These are phyloP conservation scores for Aspergillus sclerotioniger DNA, from an alignment of 495 filamentous ascomycete genomes.

Conservation along the genomic window DNA sequence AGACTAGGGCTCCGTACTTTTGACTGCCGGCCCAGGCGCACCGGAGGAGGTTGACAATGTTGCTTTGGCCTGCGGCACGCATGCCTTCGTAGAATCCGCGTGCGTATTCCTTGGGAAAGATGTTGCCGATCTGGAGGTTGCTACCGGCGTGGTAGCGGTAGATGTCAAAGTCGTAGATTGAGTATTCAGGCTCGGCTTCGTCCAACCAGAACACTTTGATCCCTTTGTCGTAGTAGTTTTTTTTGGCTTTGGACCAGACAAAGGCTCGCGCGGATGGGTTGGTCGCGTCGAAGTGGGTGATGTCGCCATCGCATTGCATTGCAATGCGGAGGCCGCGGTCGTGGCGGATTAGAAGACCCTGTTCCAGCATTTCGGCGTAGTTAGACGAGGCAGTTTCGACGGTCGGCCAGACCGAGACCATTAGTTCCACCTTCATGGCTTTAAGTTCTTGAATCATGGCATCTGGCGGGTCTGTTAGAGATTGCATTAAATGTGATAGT, in stretches of 20 bases:
- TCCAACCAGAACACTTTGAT: slow-evolving; percentile 61
- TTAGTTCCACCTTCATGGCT: slow-evolving; percentile 50
- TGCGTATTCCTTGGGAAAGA: slow-evolving; percentile 54
- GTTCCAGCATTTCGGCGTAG: slow-evolving; percentile 53
- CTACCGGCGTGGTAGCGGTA: slow-evolving; percentile 55
- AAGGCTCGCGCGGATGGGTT: slow-evolving; percentile 50
- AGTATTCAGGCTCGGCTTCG: slow-evolving; percentile 60
- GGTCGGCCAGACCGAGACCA: slow-evolving; percentile 62
- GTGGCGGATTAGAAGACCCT: slow-evolving; percentile 50
- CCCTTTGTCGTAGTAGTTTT: slow-evolving; percentile 57
- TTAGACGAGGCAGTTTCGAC: slow-evolving; percentile 53
- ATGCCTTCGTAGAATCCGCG: slow-evolving; percentile 57
- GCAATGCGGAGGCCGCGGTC: slow-evolving; percentile 52
- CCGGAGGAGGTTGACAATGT: slow-evolving; percentile 56
- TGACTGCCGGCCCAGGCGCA: slow-evolving; percentile 61
- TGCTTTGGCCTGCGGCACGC: slow-evolving; percentile 41
- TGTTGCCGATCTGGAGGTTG: slow-evolving; percentile 54
- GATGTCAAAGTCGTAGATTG: slow-evolving; percentile 58
- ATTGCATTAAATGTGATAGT: too few relatives aligned
- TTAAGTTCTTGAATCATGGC: slow-evolving; percentile 56
- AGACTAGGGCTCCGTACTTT: slow-evolving; percentile 58
- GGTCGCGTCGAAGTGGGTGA: slow-evolving; percentile 55
- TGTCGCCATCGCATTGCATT: slow-evolving; percentile 54
- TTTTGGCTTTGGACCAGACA: slow-evolving; percentile 52
- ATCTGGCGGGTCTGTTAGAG: slow-evolving; percentile 27